Evolutionary conservation across 306 rosid genomes (phyloP).

Genomic region (Chamaecrista fasciculata): DNA sequence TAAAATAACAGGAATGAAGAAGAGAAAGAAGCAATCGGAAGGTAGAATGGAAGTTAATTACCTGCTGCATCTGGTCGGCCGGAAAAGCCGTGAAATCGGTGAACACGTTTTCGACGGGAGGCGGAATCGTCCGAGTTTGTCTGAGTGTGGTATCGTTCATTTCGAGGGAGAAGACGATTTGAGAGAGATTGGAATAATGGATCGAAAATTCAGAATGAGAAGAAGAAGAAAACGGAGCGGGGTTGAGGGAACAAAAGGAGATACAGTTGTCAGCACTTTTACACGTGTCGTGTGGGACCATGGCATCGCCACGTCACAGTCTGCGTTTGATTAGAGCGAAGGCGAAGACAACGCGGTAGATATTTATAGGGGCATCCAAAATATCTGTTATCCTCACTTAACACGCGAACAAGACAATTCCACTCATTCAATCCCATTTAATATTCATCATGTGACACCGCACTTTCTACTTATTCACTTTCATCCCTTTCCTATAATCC

Average conservation of each 20-base stretch:
- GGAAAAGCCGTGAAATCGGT: neutral
- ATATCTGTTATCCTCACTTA: conserved; percentile 33
- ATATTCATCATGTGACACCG: neutral
- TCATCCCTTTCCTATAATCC: too few relatives aligned
- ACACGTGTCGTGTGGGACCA: conserved; percentile 56
- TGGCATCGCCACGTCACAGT: conserved; percentile 45
- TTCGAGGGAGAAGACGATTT: neutral
- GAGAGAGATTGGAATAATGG: too few relatives aligned
- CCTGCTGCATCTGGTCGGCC: neutral
- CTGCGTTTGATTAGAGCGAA: neutral
- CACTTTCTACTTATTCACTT: neutral
- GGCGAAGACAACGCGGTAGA: conserved; percentile 13
- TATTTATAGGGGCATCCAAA: conserved; percentile 43
- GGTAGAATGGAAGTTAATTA: conserved; percentile 28
- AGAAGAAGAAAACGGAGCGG: neutral
- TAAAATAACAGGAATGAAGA: neutral
- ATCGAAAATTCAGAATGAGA: too few relatives aligned
- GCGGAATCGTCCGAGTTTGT: conserved; percentile 25
- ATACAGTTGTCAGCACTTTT: conserved; percentile 53
- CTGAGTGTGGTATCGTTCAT: conserved; percentile 12
- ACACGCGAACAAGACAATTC: neutral
- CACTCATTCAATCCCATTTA: neutral
- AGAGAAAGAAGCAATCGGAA: conserved; percentile 5
- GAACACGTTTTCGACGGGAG: neutral
- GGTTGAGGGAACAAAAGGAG: conserved; percentile 32